Evolutionary conservation across 2,329 filamentous ascomycete species (phyloP), one percentile per base, ranked within the genome.

Genomic region (Alternaria rosae): DNA sequence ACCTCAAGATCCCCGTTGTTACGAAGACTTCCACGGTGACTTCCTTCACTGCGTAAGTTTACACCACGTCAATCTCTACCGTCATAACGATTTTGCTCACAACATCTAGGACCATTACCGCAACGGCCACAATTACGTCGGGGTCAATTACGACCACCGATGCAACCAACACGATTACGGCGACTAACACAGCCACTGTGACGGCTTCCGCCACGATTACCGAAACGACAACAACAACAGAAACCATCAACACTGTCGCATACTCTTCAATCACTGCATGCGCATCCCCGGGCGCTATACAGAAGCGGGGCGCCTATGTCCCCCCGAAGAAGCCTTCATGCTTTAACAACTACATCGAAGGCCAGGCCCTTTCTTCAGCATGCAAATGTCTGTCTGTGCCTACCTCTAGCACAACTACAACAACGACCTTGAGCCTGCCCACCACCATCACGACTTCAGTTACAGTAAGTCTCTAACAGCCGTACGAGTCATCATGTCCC

Each of bases 401-500:
- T 32, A 32, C 45, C 26, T 6, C 26, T 5, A 50, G 26, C 2
- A 32, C 45, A 5, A 50, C 45, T 20, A n/a, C 17, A 1, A 32
- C 45, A n/a, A 30, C 45, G 1, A 21, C 11, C 1, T 5, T 50
- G 17, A 7, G 8, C 5, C 13, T 32, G 10, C 7, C 26, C 45
- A 32, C 45, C 1, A 50, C 45, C 13, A 50, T 28, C 17, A 32
- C 17, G 1, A 15, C 26, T 21, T 32, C 45, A n/a, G 45, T 50
- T 17, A 50, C 45, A 15, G 45, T 50, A 50, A 11, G 45, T 10
- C 7, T 5, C 12, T 32, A 1, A 1, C n/a, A 30, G 5, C 6
- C 3, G 6, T 9, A 30, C 6, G 1, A 30, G 6, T 1, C 11
- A 1, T 2, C 3, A 2, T 9, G 0, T 2, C 6, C 17, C 4